Conservation (phyloP, 331 rosid genomes). For the Erythrophleum ivorense region DNA sequence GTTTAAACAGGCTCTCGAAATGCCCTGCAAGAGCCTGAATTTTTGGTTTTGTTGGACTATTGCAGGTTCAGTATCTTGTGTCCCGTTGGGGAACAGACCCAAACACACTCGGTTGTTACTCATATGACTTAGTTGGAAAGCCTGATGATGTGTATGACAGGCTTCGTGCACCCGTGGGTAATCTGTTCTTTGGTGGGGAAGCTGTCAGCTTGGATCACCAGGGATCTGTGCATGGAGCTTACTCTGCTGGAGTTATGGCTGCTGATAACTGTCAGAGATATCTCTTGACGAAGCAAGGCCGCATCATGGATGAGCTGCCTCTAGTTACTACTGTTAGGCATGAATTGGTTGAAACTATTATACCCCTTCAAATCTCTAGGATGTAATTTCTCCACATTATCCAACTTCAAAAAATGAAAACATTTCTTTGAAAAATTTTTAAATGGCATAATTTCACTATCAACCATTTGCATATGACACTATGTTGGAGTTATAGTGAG, state of each 20-base stretch:
- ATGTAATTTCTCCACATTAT: conserved; percentile 39
- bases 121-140: conserved; percentile 76
- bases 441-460: background rate
- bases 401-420: background rate
- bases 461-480: background rate
- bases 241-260: conserved; percentile 81
- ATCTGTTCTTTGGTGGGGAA: conserved; percentile 78
- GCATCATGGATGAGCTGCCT: conserved; percentile 36
- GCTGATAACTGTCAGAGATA: conserved; percentile 66
- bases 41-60: conserved; percentile 39
- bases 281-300: conserved; percentile 50
- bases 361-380: conserved; percentile 67
- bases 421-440: background rate
- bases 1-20: background rate
- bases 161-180: conserved; percentile 76
- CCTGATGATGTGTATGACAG: conserved; percentile 68
- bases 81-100: conserved; percentile 82
- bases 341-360: conserved; percentile 48
- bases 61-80: conserved; percentile 75
- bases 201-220: conserved; percentile 75
- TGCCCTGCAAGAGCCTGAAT: conserved; percentile 22
- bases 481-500: background rate
- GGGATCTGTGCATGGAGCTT: conserved; percentile 88
- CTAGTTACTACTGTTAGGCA: conserved; percentile 47
- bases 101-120: conserved; percentile 75